Base-by-base conservation (phyloP, 805 yeast species). In the Ogataea glucozyma region DNA sequence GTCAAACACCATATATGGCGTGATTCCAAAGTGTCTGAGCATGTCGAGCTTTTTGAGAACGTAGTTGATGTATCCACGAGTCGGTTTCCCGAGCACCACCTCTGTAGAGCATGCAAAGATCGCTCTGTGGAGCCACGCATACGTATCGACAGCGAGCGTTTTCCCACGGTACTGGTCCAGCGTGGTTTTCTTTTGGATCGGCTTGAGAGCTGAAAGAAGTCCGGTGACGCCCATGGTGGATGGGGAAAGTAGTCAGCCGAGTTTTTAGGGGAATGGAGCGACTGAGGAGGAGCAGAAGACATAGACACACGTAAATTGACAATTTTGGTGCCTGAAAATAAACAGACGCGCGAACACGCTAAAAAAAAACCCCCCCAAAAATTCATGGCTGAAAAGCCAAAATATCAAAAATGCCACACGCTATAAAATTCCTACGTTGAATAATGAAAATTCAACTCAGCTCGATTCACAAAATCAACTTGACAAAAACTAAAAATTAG, bases 71-170 rank as follows among this genome's bases (percentile, higher is more conserved):
- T 85, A 86, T 56, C 78, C 74, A n/a, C 72, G 70, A 0, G 98
- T 88, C 1, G 89, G 88, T 38, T 66, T 62, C 9, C 78, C 86
- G 39, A 76, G 69, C 7, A 88, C 88, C 35, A 93, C 67, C 38
- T 93, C 96, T 64, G 76, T 79, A 0, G 97, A 85, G 64, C 98
- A 90, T 13, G 88, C 70, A 38, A 83, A 76, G 3, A 87, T 81
- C 4, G 93, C 90, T 49, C 87, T 78, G 64, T 93, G 99, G 4
- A 93, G 75, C 99, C 99, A 93, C 1, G 97, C 89, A 58, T 88
- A 93, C 0, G 96, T 90, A 60, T 93, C 99, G n/a, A 93, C 83
- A 0, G 96, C 99, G 31, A 90, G 66, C 0, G 85, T 80, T 55
- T 82, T 73, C 1, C 96, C 97, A 11, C 79, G 65, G 60, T 79